Conservation (phyloP, 2,329 filamentous ascomycete genomes). For the Ophiocordyceps camponoti-saundersi region DNA sequence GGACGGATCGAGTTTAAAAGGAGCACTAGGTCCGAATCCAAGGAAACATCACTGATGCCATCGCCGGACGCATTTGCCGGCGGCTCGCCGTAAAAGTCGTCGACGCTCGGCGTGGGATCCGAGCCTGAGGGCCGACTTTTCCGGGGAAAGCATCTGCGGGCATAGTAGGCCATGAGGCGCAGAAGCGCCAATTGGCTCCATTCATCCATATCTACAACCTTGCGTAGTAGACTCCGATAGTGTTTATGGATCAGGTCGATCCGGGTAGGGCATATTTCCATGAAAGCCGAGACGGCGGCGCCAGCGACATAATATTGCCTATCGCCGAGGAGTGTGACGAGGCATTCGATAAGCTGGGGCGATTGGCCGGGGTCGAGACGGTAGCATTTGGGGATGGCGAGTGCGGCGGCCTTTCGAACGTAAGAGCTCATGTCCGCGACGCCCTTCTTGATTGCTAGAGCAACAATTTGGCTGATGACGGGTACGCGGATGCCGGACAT, state of each 20-base stretch:
- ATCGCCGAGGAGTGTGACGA: constrained; percentile 65
- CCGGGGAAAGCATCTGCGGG: constrained; percentile 71
- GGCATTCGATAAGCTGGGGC: constrained; percentile 70
- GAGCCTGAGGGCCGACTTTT: constrained; percentile 25
- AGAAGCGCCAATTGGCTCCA: constrained; percentile 85
- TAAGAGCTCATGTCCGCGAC: constrained; percentile 86
- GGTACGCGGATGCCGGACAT: constrained; percentile 97
- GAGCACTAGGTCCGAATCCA: constrained; percentile 71
- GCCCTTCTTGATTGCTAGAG: constrained; percentile 86
- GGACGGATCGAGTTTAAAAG: constrained; percentile 65
- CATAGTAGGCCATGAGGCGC: constrained; percentile 67
- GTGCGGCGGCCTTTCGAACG: constrained; percentile 79
- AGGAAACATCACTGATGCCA: constrained; percentile 22
- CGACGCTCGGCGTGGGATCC: constrained; percentile 23
- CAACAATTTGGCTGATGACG: constrained; percentile 95
- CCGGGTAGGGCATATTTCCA: constrained; percentile 76
- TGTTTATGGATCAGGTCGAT: constrained; percentile 83
- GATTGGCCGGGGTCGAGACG: constrained; percentile 71
- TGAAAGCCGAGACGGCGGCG: constrained; percentile 74
- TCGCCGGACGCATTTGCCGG: constrained; percentile 18
- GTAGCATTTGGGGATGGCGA: constrained; percentile 94
- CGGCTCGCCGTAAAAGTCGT: constrained; percentile 70
- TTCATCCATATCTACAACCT: constrained; percentile 97
- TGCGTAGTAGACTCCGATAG: constrained; percentile 70
- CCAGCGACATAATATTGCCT: constrained; percentile 95